Evolutionary conservation across 306 rosid genomes (phyloP).

Genomic region (Pueraria montana): DNA sequence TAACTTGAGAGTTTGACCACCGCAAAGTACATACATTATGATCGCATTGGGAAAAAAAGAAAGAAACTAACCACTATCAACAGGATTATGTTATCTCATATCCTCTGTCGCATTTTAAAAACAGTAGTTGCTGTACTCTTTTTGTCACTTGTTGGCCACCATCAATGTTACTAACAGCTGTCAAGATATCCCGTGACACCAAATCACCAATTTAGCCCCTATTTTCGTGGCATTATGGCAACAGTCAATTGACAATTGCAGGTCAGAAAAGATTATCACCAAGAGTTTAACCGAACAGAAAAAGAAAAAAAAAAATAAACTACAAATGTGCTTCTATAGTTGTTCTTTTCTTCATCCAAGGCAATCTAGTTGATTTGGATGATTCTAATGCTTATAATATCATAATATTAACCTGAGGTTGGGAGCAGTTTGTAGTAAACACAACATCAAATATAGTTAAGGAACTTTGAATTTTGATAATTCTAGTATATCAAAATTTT

Average conservation of each 20-base stretch:
- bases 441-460: constrained; percentile 27
- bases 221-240: not conserved
- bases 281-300: not conserved
- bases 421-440: constrained; percentile 3
- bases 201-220: not conserved
- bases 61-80: not conserved
- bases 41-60: not conserved
- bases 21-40: not conserved
- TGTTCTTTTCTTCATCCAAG: too few relatives aligned
- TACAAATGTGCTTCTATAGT: too few relatives aligned
- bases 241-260: not conserved
- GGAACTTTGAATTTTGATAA: constrained; percentile 85
- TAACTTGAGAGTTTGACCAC: not conserved
- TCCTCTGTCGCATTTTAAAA: not conserved
- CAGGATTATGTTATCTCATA: not conserved
- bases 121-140: not conserved
- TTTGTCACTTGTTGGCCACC: not conserved
- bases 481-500: constrained; percentile 48
- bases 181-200: not conserved
- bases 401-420: constrained; percentile 20
- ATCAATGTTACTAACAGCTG: not conserved
- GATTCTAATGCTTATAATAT: constrained; percentile 62
- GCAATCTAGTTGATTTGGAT: constrained; percentile 79
- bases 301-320: too few relatives aligned
- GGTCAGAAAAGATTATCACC: not conserved